Conservation (phyloP, 2,329 filamentous ascomycete genomes). For the Fusarium pseudograminearum region DNA sequence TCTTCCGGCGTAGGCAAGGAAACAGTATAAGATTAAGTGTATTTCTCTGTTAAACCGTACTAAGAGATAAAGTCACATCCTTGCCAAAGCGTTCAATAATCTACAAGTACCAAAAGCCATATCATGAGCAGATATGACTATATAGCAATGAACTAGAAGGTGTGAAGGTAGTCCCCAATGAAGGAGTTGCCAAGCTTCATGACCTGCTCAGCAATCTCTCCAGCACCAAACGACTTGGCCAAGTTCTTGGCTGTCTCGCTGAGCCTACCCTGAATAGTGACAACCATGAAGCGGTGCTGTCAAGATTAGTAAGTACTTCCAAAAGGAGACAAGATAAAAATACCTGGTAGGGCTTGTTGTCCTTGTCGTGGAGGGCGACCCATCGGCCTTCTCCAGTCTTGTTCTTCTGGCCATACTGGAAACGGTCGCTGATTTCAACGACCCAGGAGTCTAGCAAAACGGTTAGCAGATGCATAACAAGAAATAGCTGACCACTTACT, state of each 20-base stretch:
- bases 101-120: too few relatives aligned
- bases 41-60: too few relatives aligned
- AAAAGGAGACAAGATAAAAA: accelerated
- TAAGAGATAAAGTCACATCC: too few relatives aligned
- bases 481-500: not conserved
- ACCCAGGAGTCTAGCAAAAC: slow-evolving; percentile 1
- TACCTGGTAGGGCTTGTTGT: slow-evolving; percentile 39
- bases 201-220: slow-evolving; percentile 23
- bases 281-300: slow-evolving; percentile 37
- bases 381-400: slow-evolving; percentile 26
- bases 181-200: slow-evolving; percentile 22
- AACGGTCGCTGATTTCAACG: slow-evolving; percentile 22
- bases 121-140: accelerated
- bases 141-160: not conserved
- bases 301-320: accelerated
- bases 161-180: slow-evolving; percentile 32
- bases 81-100: accelerated
- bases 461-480: accelerated
- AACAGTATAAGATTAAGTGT: too few relatives aligned
- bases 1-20: not conserved
- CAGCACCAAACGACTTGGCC: slow-evolving; percentile 23
- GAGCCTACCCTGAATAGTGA: slow-evolving; percentile 14
- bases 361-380: slow-evolving; percentile 34
- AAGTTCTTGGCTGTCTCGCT: slow-evolving; percentile 18
- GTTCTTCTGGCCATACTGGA: slow-evolving; percentile 42